Percentiles rank a stretch among this genome's conserved stretches.
Evolutionary conservation across 306 rosid species (phyloP).

Genomic region (Castanospermum australe): DNA sequence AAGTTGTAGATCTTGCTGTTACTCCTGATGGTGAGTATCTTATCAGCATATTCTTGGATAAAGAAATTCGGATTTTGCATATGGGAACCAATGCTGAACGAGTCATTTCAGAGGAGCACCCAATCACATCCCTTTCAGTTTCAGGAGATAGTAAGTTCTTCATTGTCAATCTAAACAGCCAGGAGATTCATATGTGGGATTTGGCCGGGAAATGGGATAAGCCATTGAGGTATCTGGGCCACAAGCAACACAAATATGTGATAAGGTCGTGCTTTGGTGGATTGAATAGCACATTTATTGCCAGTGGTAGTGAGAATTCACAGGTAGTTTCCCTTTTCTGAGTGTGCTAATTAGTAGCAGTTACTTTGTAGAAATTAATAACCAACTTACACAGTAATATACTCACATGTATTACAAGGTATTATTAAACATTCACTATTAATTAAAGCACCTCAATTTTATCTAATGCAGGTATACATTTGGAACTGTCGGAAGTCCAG

Average conservation of each 20-base stretch:
- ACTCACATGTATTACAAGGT: background rate
- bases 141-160: conserved; percentile 62
- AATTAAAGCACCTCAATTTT: background rate
- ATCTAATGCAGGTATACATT: conserved; percentile 51
- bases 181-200: conserved; percentile 81
- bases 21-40: conserved; percentile 65
- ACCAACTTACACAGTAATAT: background rate
- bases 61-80: conserved; percentile 55
- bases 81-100: conserved; percentile 49
- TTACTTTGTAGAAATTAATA: background rate
- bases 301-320: conserved; percentile 69
- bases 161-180: conserved; percentile 67
- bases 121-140: conserved; percentile 57
- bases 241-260: conserved; percentile 57
- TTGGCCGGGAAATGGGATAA: conserved; percentile 53
- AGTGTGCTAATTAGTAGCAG: background rate
- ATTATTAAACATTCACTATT: background rate
- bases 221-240: conserved; percentile 56
- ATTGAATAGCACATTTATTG: conserved; percentile 52
- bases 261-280: conserved; percentile 76
- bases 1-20: conserved; percentile 66
- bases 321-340: conserved; percentile 36
- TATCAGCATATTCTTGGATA: conserved; percentile 58
- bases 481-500: conserved; percentile 48
- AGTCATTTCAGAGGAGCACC: conserved; percentile 47